Base-by-base conservation (phyloP, 768 basidiomycete genomes). In the Cyclocybe cylindracea region DNA sequence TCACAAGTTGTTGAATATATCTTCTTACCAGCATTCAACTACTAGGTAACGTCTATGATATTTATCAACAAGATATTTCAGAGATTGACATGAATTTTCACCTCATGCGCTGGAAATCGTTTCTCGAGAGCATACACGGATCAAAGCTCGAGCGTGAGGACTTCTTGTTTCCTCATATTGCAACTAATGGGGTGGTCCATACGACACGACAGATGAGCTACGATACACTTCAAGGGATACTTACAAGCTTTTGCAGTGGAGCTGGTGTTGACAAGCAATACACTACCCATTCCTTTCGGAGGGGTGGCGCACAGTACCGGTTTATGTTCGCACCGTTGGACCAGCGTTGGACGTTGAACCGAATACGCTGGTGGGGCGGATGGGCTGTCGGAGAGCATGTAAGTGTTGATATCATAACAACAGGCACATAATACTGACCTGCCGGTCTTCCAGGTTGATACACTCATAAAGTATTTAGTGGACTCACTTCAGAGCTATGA, bases 331-430 rank as follows among this genome's bases (percentile, higher is more conserved):
- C 73, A 1, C 74, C 69, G 0, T 11, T 68, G 4, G 64, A 67
- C 0, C 46, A 69, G 39, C 56, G 65, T 3, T 78, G 76, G 75
- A 61, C 69, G 0, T 52, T 78, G 14, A 57, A 46, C 7, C 57
- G 40, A 1, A 63, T 75, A 4, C 60, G 59, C 5, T 77, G 74
- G 75, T 78, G 76, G 74, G 76, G 73, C 0, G 72, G 73, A 9
- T 75, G 74, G 75, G 72, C 72, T 11, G 57, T 58, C 19, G 62
- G 66, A 0, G 72, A 76, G 51, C 63, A 70, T 44, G 73, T 74
- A 40, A 35, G 67, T 61, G 34, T 44, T n/a, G n/a, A n/a, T n/a
- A n/a, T n/a, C n/a, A n/a, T n/a, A n/a, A n/a, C n/a, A n/a, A n/a
- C n/a, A n/a, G n/a, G n/a, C n/a, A n/a, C n/a, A n/a, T n/a, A n/a